Evolutionary conservation across 495 filamentous ascomycete genomes (phyloP).

Genomic region (Penicillium waksmanii): DNA sequence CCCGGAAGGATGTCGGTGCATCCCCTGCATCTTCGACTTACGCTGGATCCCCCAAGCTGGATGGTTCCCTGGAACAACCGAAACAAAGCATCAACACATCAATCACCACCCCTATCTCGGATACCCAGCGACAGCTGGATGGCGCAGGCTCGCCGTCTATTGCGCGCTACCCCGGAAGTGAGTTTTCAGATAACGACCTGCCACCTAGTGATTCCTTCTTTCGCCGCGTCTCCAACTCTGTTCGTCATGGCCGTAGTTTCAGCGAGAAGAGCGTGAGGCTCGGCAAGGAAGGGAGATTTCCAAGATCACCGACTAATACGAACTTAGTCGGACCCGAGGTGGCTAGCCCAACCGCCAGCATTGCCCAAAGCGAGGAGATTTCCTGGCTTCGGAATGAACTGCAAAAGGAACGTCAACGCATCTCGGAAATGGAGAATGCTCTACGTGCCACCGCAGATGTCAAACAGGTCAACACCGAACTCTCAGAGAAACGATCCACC

Average conservation of each 20-base stretch:
- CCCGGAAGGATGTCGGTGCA: conserved; percentile 40
- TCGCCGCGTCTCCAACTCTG: conserved; percentile 86
- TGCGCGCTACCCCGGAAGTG: conserved; percentile 74
- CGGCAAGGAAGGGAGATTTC: conserved; percentile 61
- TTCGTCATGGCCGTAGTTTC: conserved; percentile 89
- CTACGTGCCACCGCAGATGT: conserved; percentile 75
- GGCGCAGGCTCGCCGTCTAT: conserved; percentile 64
- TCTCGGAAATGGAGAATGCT: conserved; percentile 78
- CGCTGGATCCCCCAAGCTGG: conserved; percentile 57
- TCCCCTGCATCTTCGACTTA: conserved; percentile 32
- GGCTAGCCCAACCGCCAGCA: conserved; percentile 70
- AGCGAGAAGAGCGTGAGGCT: conserved; percentile 66
- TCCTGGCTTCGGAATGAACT: conserved; percentile 75
- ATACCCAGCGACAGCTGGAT: conserved; percentile 39
- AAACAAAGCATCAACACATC: conserved; percentile 49
- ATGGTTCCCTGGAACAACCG: conserved; percentile 48
- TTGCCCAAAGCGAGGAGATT: conserved; percentile 72
- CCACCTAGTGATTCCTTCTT: conserved; percentile 67
- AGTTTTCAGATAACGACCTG: conserved; percentile 93
- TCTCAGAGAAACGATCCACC: conserved; percentile 92
- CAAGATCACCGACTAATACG: conserved; percentile 73
- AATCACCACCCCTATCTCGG: conserved; percentile 48
- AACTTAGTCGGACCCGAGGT: conserved; percentile 65
- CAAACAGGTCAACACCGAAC: conserved; percentile 80
- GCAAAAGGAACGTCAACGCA: conserved; percentile 76